phyloP scores from a whole-genome alignment of 495 filamentous ascomycete species.

The Evernia prunastri region DNA sequence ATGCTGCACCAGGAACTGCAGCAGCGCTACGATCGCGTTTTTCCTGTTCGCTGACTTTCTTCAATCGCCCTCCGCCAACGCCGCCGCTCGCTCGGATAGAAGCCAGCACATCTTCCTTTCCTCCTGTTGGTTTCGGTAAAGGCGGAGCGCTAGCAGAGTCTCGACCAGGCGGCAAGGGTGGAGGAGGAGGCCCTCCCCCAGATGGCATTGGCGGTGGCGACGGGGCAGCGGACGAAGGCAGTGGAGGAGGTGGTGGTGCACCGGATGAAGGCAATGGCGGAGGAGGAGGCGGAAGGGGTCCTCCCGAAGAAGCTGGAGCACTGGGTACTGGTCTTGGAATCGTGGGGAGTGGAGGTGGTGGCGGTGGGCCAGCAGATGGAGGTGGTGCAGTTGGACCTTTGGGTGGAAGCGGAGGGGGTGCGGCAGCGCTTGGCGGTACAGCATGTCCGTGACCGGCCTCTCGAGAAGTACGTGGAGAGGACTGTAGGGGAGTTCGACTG shows the following conservation, averaged over 20 bases:
- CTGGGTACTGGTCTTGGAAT: conserved; percentile 34
- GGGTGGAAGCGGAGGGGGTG: conserved; percentile 62
- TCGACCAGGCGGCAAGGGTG: conserved; percentile 59
- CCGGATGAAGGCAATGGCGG: conserved; percentile 24
- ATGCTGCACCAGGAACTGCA: conserved; percentile 51
- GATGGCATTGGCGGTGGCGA: conserved; percentile 43
- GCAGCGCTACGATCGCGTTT: conserved; percentile 78
- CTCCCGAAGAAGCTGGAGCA: conserved; percentile 31
- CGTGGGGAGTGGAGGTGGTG: conserved; percentile 47
- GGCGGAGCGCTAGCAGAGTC: conserved; percentile 56
- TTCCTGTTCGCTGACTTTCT: conserved; percentile 70
- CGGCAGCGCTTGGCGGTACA: conserved; percentile 38
- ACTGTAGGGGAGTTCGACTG: conserved; percentile 59
- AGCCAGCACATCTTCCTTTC: conserved; percentile 65
- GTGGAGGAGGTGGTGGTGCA: conserved; percentile 46
- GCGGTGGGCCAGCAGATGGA: conserved; percentile 47
- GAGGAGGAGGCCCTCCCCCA: conserved; percentile 58
- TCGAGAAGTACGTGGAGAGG: conserved; percentile 59
- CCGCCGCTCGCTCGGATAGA: conserved; percentile 76
- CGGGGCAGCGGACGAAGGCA: conserved; percentile 30
- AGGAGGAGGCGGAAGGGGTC: conserved; percentile 38
- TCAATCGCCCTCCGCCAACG: conserved; percentile 58
- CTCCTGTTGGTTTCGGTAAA: conserved; percentile 44
- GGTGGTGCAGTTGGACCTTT: conserved; percentile 49
- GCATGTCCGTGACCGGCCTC: conserved; percentile 37